Evolutionary conservation across 2,329 filamentous ascomycete species (phyloP), one percentile per base, ranked within the genome.

Genomic region (Stemphylium vesicarium): DNA sequence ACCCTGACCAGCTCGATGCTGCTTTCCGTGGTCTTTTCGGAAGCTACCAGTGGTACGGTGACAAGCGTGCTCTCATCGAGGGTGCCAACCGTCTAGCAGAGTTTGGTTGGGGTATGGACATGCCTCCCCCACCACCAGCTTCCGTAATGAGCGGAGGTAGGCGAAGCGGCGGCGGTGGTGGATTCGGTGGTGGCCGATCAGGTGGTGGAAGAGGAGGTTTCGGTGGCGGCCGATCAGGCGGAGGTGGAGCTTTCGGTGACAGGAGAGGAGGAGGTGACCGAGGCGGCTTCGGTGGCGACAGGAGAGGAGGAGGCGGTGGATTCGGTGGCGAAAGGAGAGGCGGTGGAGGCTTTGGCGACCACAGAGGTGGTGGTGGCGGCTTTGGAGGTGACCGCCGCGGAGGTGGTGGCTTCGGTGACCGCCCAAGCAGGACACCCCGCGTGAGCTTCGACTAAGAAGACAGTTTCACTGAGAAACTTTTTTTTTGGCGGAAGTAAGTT

Each of bases 21-120:
- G 79, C 81, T 0, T 92, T 91, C 75, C 72, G 77, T 15, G 82
- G 84, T 8, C 72, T 85, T 40, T 81, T 90, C 38, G 85, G 87
- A 48, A 78, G 77, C 38, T 82, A 76, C 62, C 71, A 77, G 32
- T 77, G 80, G 68, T 69, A 76, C 46, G 32, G 68, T 74, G 65
- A 76, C 53, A 79, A 79, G 62, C 68, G 73, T 7, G 60, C 54
- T 8, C 68, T 82, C 9, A 57, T 83, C n/a, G 68, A 77, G 12
- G 70, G 73, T 9, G 72, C 82, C 24, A 81, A 82, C 58, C 66
- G 76, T 43, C 67, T 80, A 15, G 75, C 79, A 7, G 71, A 76
- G 37, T 75, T 79, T 56, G 80, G 81, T 6, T 83, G 79, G 76
- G 78, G 79, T 5, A 74, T 83, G 46, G 46, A 49, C 18, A 49